Percentiles rank a stretch among this genome's conserved stretches.
These are phyloP conservation scores for Kodamaea arcana DNA, from an alignment of 1,139 yeast species.

Conservation along the genomic window DNA sequence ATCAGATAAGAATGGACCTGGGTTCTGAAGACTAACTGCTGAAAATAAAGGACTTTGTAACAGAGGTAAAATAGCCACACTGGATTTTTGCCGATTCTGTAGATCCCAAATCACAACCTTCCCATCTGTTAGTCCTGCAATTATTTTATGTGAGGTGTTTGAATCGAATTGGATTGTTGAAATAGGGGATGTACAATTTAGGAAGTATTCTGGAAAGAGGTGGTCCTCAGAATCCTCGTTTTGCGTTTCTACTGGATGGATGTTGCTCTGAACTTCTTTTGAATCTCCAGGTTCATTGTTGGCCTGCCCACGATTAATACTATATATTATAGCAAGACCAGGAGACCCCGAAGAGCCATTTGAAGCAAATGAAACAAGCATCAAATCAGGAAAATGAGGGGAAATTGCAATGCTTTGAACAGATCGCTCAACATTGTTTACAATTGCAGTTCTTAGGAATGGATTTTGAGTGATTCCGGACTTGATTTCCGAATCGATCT, in stretches of 20 bases:
- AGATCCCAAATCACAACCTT: conserved; percentile 40
- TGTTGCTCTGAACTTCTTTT: too few relatives aligned
- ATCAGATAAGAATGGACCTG: conserved; percentile 4
- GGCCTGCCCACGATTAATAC: background rate
- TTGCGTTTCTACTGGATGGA: conserved; percentile 6
- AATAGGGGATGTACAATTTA: conserved; percentile 39
- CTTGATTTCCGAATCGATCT: conserved; percentile 6
- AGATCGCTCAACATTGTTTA: conserved; percentile 15
- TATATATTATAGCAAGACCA: background rate
- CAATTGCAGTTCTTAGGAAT: conserved; percentile 1
- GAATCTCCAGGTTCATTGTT: background rate
- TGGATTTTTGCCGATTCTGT: conserved; percentile 9
- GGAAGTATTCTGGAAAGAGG: conserved; percentile 45
- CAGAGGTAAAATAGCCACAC: conserved; percentile 25
- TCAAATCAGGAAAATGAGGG: conserved; percentile 35
- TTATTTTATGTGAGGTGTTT: conserved; percentile 24
- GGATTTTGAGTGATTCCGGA: conserved; percentile 4
- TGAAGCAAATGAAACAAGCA: conserved; percentile 31
- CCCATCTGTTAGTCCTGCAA: conserved; percentile 39
- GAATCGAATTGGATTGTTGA: conserved; percentile 40
- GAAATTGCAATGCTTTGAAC: conserved; percentile 41
- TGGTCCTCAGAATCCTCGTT: conserved; percentile 14
- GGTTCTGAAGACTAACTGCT: conserved; percentile 4
- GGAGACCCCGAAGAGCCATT: background rate
- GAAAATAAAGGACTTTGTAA: conserved; percentile 24